These are phyloP conservation scores for Ormosia emarginata DNA, from an alignment of 306 rosid genomes.

Conservation along the genomic window DNA sequence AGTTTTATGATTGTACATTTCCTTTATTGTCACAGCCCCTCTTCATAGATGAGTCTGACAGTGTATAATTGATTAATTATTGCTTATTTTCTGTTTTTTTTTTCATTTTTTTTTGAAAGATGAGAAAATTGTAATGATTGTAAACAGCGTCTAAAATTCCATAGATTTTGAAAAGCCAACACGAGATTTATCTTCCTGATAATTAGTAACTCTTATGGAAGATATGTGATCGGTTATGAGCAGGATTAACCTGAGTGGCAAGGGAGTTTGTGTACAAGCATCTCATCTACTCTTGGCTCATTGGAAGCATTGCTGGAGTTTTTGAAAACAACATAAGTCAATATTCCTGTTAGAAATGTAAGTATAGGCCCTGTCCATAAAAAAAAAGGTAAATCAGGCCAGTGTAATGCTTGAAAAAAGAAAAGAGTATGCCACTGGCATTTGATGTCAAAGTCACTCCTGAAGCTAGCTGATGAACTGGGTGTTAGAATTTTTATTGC, in stretches of 20 bases:
- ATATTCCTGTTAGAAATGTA: constrained; percentile 63
- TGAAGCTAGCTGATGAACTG: constrained; percentile 56
- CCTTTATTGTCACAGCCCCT: too few species aligned
- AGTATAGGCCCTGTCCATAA: constrained; percentile 66
- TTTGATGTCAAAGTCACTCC: constrained; percentile 73
- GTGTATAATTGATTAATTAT: too few species aligned
- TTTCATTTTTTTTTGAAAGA: too few species aligned
- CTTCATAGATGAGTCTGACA: too few species aligned
- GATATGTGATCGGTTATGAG: constrained; percentile 60
- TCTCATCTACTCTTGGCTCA: constrained; percentile 53
- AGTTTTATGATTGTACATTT: too few species aligned
- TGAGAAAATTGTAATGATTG: too few species aligned
- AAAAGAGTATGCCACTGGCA: constrained; percentile 62
- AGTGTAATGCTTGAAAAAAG: constrained; percentile 69
- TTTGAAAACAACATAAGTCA: constrained; percentile 54
- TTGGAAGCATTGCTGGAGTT: constrained; percentile 68
- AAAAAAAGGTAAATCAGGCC: constrained; percentile 64
- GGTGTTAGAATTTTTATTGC: constrained; percentile 60
- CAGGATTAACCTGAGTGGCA: constrained; percentile 67
- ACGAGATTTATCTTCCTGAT: too few species aligned
- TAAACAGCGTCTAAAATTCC: too few species aligned
- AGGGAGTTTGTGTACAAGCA: constrained; percentile 69
- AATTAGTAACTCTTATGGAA: constrained; percentile 33
- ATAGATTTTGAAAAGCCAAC: too few species aligned
- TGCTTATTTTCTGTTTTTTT: too few species aligned